Evolutionary conservation across 306 rosid genomes (phyloP).

Genomic region (Citrullus mucosospermus): DNA sequence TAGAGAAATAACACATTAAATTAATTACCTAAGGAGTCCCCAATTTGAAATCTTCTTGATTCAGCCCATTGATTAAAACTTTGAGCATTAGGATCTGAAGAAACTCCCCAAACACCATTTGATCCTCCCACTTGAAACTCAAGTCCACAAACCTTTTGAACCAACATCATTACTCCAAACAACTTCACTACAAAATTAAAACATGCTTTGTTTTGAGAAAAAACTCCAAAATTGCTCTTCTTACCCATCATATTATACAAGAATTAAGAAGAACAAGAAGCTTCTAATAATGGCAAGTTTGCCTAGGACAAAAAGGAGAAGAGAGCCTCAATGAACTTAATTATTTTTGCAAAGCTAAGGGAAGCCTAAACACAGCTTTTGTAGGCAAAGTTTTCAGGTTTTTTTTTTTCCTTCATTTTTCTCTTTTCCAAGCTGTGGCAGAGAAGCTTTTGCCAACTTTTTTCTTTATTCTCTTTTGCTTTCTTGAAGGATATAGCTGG

Average conservation of each 20-base stretch:
- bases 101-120: constrained; percentile 43
- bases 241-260: constrained; percentile 32
- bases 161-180: constrained; percentile 17
- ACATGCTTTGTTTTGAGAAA: constrained; percentile 15
- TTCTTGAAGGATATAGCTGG: not conserved
- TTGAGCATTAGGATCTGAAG: constrained; percentile 33
- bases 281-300: not conserved
- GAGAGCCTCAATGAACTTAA: too few species aligned
- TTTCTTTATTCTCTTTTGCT: constrained; percentile 20
- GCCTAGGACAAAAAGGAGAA: not conserved
- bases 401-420: not conserved
- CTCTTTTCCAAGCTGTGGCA: constrained; percentile 26
- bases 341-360: constrained; percentile 14
- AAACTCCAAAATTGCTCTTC: not conserved
- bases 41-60: constrained; percentile 51
- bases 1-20: too few species aligned
- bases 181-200: not conserved
- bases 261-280: not conserved
- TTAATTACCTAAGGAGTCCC: constrained; percentile 58
- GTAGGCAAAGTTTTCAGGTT: constrained; percentile 40
- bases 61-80: constrained; percentile 72
- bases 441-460: constrained; percentile 49
- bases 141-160: constrained; percentile 36
- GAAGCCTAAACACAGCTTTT: constrained; percentile 26
- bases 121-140: constrained; percentile 28